These are phyloP conservation scores for Microdochium trichocladiopsis DNA, from an alignment of 2,329 filamentous ascomycete genomes.

Conservation along the genomic window DNA sequence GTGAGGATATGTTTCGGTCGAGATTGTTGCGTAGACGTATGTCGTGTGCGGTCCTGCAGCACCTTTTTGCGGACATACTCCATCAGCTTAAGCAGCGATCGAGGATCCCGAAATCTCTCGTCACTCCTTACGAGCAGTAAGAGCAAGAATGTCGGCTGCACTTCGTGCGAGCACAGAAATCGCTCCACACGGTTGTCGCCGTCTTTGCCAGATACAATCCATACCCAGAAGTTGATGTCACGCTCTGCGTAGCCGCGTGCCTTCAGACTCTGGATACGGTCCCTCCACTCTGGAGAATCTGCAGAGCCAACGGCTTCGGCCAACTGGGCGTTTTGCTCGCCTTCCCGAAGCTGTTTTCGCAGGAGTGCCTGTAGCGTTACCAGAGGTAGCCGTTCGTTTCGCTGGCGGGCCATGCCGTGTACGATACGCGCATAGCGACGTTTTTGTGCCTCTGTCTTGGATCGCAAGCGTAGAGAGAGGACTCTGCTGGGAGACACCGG, in stretches of 20 bases:
- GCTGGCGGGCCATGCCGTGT: slow-evolving; percentile 5
- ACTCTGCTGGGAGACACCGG: slow-evolving; percentile 13
- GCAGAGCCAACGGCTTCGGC: slow-evolving; percentile 5
- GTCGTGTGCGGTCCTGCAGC: not conserved
- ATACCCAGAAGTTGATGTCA: slow-evolving; percentile 31
- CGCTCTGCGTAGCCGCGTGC: slow-evolving; percentile 22
- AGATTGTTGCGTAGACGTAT: not conserved
- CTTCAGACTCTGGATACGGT: slow-evolving; percentile 19
- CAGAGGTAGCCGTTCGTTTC: slow-evolving; percentile 18
- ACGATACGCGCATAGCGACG: slow-evolving; percentile 3
- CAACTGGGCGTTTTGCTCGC: slow-evolving; percentile 8
- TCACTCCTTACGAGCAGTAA: slow-evolving; percentile 25
- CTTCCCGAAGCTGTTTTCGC: slow-evolving; percentile 10
- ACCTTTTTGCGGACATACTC: slow-evolving; percentile 19
- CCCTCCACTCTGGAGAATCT: slow-evolving; percentile 18
- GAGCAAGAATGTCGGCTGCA: slow-evolving; percentile 32
- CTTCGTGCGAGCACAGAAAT: slow-evolving; percentile 21
- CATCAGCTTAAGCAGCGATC: slow-evolving; percentile 23
- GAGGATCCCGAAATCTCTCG: slow-evolving; percentile 19
- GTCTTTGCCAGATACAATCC: slow-evolving; percentile 27
- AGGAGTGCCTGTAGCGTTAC: slow-evolving; percentile 17
- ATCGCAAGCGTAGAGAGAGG: slow-evolving; percentile 13
- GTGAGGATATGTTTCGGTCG: slow-evolving; percentile 3
- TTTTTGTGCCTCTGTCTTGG: not conserved
- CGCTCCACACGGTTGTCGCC: slow-evolving; percentile 27